Evolutionary conservation across 495 filamentous ascomycete species (phyloP).

Genomic region (Apiosordaria backusii): DNA sequence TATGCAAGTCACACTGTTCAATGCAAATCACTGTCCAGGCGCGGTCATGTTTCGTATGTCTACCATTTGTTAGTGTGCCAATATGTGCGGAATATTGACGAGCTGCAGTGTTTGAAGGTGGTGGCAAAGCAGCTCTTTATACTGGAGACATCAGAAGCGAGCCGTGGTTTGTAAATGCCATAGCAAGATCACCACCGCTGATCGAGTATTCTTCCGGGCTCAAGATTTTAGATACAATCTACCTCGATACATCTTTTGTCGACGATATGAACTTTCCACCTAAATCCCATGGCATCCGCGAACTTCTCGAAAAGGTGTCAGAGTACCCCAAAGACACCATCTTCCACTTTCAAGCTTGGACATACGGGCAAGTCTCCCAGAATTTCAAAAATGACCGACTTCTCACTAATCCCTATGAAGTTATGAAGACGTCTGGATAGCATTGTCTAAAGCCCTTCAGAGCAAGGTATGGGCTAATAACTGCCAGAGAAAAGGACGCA

Average conservation of each 20-base stretch:
- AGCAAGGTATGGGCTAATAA: constrained; percentile 52
- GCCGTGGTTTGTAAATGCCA: constrained; percentile 51
- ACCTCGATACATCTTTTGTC: constrained; percentile 82
- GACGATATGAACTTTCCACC: constrained; percentile 44
- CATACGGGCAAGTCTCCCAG: constrained; percentile 62
- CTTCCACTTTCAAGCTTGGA: constrained; percentile 89
- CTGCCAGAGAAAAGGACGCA: background rate
- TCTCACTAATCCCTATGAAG: constrained; percentile 15
- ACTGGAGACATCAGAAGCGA: constrained; percentile 88
- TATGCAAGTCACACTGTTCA: constrained; percentile 78
- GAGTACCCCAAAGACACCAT: constrained; percentile 69
- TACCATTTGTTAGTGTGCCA: background rate
- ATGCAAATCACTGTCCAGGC: constrained; percentile 91
- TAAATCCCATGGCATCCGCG: constrained; percentile 69
- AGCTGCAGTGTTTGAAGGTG: constrained; percentile 66
- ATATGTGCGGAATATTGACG: background rate
- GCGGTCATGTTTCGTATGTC: constrained; percentile 76
- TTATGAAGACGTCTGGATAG: constrained; percentile 87
- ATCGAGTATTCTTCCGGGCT: constrained; percentile 68
- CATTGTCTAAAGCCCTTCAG: constrained; percentile 65
- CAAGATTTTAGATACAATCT: constrained; percentile 70
- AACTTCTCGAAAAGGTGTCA: constrained; percentile 66
- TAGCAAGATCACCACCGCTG: constrained; percentile 67
- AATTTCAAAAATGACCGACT: background rate
- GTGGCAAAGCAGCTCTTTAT: constrained; percentile 75